Evolutionary conservation across 208 protist genomes (phyloP), one percentile per base, ranked within the genome.

Genomic region (Leishmania arabica): DNA sequence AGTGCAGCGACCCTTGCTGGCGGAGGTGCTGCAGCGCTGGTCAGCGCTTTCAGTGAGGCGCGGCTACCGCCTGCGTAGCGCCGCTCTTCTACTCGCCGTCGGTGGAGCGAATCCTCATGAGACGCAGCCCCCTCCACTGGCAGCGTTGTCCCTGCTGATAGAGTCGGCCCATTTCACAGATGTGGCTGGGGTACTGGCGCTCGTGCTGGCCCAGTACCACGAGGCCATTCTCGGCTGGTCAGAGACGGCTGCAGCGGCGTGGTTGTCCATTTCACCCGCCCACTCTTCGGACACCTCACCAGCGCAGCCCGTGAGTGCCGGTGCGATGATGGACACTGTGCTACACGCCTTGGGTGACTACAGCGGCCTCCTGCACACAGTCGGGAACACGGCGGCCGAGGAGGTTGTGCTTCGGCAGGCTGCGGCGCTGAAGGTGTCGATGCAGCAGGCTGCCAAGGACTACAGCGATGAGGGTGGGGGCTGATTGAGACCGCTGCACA

Each of bases 181-280:
- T 68, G 85, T 92, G 65, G 90, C 92, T 9, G 93, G 93, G 56
- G 79, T 93, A 7, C 78, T 97, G 54, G 91, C 91, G 17, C 87
- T 95, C 15, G 54, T 86, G 40, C 68, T 95, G 40, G 34, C 87
- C 45, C 76, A 88, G 73, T 85, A 89, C 76, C n/a, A 84, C 75
- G 69, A 81, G 42, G 34, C 24, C 74, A 65, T 81, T 37, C 21
- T 65, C 2, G 21, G 13, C 4, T 80, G 66, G 75, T 17, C 58
- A 56, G 75, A 75, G 65, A 69, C 42, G 71, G 78, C 31, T 47
- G 69, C 54, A 54, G 53, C 34, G n/a, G 40, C 60, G 19, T 51
- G 60, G 82, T 11, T 78, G 69, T n/a, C 60, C 60, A 37, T 58
- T 72, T 74, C 82, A 6, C 37, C 49, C n/a, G 47, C 13, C 19